Percentiles rank a stretch among this genome's conserved stretches.
phyloP scores from a whole-genome alignment of 331 rosid genomes.

The Arachis monticola region DNA sequence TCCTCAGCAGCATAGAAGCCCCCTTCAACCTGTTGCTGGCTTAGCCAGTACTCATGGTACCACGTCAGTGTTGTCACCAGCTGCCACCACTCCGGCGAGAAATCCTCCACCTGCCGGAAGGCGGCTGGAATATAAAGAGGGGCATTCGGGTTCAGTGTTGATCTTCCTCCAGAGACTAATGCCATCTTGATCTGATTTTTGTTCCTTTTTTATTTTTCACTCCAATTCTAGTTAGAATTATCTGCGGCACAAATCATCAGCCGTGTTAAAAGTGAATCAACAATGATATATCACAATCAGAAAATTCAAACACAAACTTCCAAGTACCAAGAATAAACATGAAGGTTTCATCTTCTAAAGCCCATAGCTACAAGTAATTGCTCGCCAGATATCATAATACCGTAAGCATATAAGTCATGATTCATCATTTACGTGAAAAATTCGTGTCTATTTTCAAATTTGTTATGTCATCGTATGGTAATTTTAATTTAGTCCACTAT shows the following conservation, averaged over 20 bases:
- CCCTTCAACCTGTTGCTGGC: slow-evolving; percentile 69
- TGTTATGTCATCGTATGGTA: not conserved
- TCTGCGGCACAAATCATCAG: slow-evolving; percentile 42
- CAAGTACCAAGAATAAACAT: not conserved
- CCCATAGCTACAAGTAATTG: not conserved
- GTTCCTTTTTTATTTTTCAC: not conserved
- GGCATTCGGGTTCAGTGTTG: slow-evolving; percentile 81
- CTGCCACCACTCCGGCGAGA: slow-evolving; percentile 96
- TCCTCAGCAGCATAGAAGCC: slow-evolving; percentile 44
- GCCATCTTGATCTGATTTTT: slow-evolving; percentile 58
- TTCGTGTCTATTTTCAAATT: not conserved
- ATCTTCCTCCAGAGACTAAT: slow-evolving; percentile 71
- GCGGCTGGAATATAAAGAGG: slow-evolving; percentile 85
- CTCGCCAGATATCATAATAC: not conserved
- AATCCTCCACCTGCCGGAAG: slow-evolving; percentile 86
- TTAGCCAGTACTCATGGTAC: slow-evolving; percentile 87
- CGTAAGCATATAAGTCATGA: not conserved
- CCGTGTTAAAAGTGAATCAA: slow-evolving; percentile 20
- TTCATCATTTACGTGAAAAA: slow-evolving; percentile 6
- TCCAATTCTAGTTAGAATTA: slow-evolving; percentile 31
- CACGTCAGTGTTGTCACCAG: slow-evolving; percentile 78
- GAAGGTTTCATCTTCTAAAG: not conserved
- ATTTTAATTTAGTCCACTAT: not conserved
- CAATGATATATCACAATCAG: not conserved
- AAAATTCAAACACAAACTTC: not conserved